These are phyloP conservation scores for Kwoniella sp. DNA, from an alignment of 768 basidiomycete species.

Conservation along the genomic window DNA sequence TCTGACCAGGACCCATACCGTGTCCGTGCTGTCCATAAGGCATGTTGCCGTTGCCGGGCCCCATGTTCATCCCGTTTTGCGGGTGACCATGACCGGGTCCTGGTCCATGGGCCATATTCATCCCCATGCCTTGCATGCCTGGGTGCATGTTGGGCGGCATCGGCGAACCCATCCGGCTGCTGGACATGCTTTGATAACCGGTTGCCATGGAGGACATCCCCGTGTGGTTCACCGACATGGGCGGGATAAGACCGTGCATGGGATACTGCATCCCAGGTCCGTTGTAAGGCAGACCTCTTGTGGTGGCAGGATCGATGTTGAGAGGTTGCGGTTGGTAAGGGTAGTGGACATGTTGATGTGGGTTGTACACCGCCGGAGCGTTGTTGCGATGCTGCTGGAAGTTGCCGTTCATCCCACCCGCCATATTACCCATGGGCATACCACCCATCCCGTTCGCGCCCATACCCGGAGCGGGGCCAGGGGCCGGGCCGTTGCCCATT, in stretches of 20 bases:
- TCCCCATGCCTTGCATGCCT: constrained; percentile 18
- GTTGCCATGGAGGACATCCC: constrained; percentile 30
- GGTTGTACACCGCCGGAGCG: constrained; percentile 29
- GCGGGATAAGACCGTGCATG: constrained; percentile 20
- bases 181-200: constrained; percentile 13
- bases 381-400: constrained; percentile 17
- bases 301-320: constrained; percentile 26
- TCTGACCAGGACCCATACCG: constrained; percentile 13
- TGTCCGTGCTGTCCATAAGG: constrained; percentile 2
- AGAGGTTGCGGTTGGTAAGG: constrained; percentile 40
- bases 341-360: constrained; percentile 41
- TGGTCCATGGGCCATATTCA: constrained; percentile 17
- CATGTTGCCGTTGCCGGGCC: constrained; percentile 3
- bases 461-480: constrained; percentile 2
- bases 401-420: constrained; percentile 22
- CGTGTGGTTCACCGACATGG: constrained; percentile 32
- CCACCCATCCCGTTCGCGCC: constrained; percentile 16
- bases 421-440: constrained; percentile 13
- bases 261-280: constrained; percentile 30
- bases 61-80: constrained; percentile 8
- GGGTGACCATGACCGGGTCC: constrained; percentile 1
- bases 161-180: constrained; percentile 17
- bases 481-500: constrained; percentile 7
- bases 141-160: constrained; percentile 17
- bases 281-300: constrained; percentile 28